Conservation (phyloP, 2,329 filamentous ascomycete genomes). For the Fusarium agapanthi region DNA sequence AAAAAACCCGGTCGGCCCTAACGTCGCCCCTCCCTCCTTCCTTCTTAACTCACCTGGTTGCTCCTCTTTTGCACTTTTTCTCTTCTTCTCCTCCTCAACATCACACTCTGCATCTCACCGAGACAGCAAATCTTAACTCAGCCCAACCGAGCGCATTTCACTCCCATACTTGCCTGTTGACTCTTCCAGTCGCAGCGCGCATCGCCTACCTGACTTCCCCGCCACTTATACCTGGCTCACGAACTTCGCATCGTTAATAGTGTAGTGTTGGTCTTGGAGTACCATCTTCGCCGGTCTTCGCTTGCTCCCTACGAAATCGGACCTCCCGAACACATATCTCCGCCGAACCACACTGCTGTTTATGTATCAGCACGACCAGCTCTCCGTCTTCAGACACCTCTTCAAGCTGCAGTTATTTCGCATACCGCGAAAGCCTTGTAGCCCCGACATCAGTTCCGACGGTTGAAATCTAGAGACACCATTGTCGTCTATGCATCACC, state of each 20-base stretch:
- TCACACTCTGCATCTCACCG: constrained; percentile 37
- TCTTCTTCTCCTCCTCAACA: constrained; percentile 31
- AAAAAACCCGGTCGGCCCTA: constrained; percentile 41
- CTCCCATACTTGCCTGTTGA: constrained; percentile 37
- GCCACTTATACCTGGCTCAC: constrained; percentile 5
- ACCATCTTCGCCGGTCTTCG: constrained; percentile 21
- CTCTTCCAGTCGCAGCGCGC: constrained; percentile 42
- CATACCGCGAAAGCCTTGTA: constrained; percentile 94
- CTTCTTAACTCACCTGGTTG: constrained; percentile 35
- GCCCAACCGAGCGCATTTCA: constrained; percentile 30
- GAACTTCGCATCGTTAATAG: constrained; percentile 15
- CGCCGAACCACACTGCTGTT: constrained; percentile 65
- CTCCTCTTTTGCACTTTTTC: constrained; percentile 31
- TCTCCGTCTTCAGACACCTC: constrained; percentile 94
- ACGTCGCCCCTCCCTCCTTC: constrained; percentile 38
- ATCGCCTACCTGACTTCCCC: constrained; percentile 20
- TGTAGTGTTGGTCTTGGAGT: constrained; percentile 27
- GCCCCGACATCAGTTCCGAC: constrained; percentile 88
- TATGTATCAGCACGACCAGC: constrained; percentile 98
- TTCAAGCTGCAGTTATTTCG: constrained; percentile 97
- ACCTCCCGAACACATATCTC: constrained; percentile 44
- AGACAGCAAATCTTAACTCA: constrained; percentile 29
- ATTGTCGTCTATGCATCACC: constrained; percentile 66
- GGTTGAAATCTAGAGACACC: constrained; percentile 71
- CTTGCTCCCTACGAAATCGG: constrained; percentile 32